Evolutionary conservation across 2,329 filamentous ascomycete species (phyloP).

Genomic region (Calonectria crousiana): DNA sequence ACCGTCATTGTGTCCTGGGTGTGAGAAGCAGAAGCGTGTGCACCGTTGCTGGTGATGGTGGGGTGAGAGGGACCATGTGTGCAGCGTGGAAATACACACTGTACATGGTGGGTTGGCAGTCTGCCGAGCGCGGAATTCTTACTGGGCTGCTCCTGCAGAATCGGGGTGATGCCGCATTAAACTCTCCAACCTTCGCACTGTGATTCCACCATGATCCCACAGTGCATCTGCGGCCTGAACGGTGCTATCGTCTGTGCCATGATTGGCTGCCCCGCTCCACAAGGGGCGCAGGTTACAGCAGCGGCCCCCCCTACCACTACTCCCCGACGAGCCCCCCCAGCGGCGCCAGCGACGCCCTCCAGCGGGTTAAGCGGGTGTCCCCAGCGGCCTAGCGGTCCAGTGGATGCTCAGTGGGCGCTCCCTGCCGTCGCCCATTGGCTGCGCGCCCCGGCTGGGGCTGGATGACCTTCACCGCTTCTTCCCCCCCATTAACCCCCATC

Average conservation of each 20-base stretch:
- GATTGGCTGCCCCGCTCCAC: slow-evolving; percentile 38
- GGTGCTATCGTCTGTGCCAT: slow-evolving; percentile 14
- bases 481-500: slow-evolving; percentile 41
- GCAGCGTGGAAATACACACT: background rate
- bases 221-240: slow-evolving; percentile 5
- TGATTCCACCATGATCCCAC: slow-evolving; percentile 13
- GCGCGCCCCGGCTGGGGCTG: slow-evolving; percentile 49
- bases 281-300: slow-evolving; percentile 41
- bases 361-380: slow-evolving; percentile 38
- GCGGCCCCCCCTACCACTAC: slow-evolving; percentile 29
- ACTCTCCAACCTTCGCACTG: slow-evolving; percentile 11
- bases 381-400: slow-evolving; percentile 32
- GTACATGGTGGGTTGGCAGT: slow-evolving; percentile 12
- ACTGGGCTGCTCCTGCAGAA: slow-evolving; percentile 6
- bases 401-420: slow-evolving; percentile 40
- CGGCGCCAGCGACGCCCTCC: slow-evolving; percentile 33
- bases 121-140: background rate
- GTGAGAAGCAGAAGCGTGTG: slow-evolving; percentile 5
- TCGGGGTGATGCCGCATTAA: background rate
- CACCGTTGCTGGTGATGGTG: slow-evolving; percentile 14
- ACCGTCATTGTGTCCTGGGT: slow-evolving; percentile 1
- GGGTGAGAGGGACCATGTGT: slow-evolving; percentile 6
- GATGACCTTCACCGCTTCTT: slow-evolving; percentile 55
- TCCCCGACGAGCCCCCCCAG: slow-evolving; percentile 17
- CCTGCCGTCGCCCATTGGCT: slow-evolving; percentile 51